A percentile compares a stretch with the other conserved stretches of the same genome.
phyloP scores from a whole-genome alignment of 1,284 basidiomycete genomes.

The Anthracocystis setariae region DNA sequence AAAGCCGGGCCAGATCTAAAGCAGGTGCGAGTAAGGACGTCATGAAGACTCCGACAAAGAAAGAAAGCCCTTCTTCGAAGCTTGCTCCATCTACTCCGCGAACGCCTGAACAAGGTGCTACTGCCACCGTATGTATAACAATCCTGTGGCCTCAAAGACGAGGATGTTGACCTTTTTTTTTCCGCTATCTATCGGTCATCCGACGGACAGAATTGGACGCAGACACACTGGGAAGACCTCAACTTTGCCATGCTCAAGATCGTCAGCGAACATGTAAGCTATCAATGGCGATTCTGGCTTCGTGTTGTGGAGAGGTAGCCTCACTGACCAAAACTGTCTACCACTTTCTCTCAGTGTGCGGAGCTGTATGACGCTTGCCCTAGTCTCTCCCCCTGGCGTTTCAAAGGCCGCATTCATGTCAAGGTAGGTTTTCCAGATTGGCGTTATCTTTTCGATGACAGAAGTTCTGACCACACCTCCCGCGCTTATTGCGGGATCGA shows the following conservation, averaged over 20 bases:
- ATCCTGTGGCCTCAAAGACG: neutral
- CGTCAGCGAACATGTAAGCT: conserved; percentile 29
- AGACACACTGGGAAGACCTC: conserved; percentile 28
- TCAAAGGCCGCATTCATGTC: conserved; percentile 36
- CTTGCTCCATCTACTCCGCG: conserved; percentile 3
- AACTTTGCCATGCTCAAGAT: conserved; percentile 49
- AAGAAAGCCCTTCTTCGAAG: conserved; percentile 9
- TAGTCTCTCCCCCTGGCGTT: conserved; percentile 20
- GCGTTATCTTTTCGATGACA: neutral
- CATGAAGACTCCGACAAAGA: conserved; percentile 25
- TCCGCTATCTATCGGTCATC: neutral
- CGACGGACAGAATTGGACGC: conserved; percentile 16
- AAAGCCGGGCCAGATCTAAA: neutral
- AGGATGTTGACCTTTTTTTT: neutral
- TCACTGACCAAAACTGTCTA: neutral
- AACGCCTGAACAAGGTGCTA: conserved; percentile 13
- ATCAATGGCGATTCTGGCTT: neutral
- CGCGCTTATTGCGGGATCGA: neutral
- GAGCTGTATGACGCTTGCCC: conserved; percentile 42
- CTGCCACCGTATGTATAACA: conserved; percentile 12
- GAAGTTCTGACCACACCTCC: neutral
- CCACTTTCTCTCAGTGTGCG: conserved; percentile 5
- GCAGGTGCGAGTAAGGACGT: conserved; percentile 12
- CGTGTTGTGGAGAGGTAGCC: neutral
- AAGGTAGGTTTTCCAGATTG: conserved; percentile 16